phyloP scores from a whole-genome alignment of 805 yeast genomes.

The Saccharomycopsis malanga region DNA sequence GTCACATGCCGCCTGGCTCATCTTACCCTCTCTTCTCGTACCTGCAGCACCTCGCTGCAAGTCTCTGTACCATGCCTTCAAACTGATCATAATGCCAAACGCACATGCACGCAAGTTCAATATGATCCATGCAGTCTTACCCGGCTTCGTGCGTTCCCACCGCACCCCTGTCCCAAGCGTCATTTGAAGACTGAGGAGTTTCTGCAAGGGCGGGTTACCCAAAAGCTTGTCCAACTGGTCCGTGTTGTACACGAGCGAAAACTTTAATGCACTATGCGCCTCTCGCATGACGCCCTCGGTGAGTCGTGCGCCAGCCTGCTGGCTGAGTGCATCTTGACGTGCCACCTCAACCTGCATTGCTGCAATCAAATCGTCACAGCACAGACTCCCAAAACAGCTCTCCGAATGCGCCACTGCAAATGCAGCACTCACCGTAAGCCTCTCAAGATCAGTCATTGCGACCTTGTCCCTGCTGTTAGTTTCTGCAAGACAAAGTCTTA shows the following conservation, averaged over 20 bases:
- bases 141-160: slow-evolving; percentile 15
- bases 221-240: slow-evolving; percentile 73
- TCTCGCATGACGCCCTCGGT: slow-evolving; percentile 47
- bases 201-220: slow-evolving; percentile 71
- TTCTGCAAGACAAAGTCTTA: background rate
- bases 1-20: background rate
- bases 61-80: slow-evolving; percentile 22
- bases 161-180: slow-evolving; percentile 42
- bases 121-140: slow-evolving; percentile 20
- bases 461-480: slow-evolving; percentile 4
- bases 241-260: slow-evolving; percentile 59
- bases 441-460: slow-evolving; percentile 12
- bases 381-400: slow-evolving; percentile 59
- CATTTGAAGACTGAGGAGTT: slow-evolving; percentile 62
- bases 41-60: slow-evolving; percentile 3
- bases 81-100: slow-evolving; percentile 19
- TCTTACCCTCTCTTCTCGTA: slow-evolving; percentile 4
- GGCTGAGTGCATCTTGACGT: slow-evolving; percentile 4
- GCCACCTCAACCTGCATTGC: slow-evolving; percentile 45
- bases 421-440: slow-evolving; percentile 41
- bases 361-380: slow-evolving; percentile 63
- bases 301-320: slow-evolving; percentile 25
- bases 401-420: slow-evolving; percentile 62
- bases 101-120: slow-evolving; percentile 17
- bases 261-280: slow-evolving; percentile 67